Percentiles rank a stretch among this genome's conserved stretches.
These are phyloP conservation scores for Rhexocercosporidium sp. DNA, from an alignment of 2,329 filamentous ascomycete species.

Conservation along the genomic window DNA sequence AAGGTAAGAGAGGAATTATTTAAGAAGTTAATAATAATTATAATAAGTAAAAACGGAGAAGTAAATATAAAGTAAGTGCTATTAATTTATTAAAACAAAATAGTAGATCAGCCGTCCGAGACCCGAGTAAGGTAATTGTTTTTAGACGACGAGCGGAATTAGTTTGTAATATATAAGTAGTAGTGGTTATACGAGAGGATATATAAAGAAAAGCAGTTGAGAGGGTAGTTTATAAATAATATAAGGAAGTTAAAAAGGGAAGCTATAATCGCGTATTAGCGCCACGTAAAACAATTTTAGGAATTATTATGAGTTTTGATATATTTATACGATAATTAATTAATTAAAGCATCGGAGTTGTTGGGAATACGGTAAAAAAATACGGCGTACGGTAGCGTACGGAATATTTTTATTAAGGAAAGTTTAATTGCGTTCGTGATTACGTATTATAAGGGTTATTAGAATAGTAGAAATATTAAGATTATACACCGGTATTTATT, in stretches of 20 bases:
- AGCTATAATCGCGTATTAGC: slow-evolving; percentile 13
- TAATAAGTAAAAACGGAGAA: no score
- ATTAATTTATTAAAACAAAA: no score
- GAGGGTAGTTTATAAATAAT: slow-evolving; percentile 4
- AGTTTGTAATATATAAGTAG: no score
- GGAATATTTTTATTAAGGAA: slow-evolving; percentile 26
- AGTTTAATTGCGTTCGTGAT: slow-evolving; percentile 31
- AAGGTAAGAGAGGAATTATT: no score
- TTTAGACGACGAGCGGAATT: no score
- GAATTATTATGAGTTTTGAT: slow-evolving; percentile 27
- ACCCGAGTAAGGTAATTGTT: no score
- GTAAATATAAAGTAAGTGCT: no score
- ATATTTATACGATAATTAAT: slow-evolving; percentile 18
- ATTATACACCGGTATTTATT: slow-evolving; percentile 39
- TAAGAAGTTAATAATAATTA: no score
- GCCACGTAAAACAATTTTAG: slow-evolving; percentile 17
- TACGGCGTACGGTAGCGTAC: slow-evolving; percentile 19
- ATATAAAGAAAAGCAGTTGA: no score
- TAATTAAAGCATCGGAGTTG: slow-evolving; percentile 17
- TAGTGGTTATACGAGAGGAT: no score
- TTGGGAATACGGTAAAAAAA: slow-evolving; percentile 25
- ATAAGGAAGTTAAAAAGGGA: slow-evolving; percentile 17
- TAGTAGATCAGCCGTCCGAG: no score
- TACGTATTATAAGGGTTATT: slow-evolving; percentile 35
- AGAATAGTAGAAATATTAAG: slow-evolving; percentile 33